Evolutionary conservation across 768 basidiomycete species (phyloP), one percentile per base, ranked within the genome.

Genomic region (Gyrodon lividus): DNA sequence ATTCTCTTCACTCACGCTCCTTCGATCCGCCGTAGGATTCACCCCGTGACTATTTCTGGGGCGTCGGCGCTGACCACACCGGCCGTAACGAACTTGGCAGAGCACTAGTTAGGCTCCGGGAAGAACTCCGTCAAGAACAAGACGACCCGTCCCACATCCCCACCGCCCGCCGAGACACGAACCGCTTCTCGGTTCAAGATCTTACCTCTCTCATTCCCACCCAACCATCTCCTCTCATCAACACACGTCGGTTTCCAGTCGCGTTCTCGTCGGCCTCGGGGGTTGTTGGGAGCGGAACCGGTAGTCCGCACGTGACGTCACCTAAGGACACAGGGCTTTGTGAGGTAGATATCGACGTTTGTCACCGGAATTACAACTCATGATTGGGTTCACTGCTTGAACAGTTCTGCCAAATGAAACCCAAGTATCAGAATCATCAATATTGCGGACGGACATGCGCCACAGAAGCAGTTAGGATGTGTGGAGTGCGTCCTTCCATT

Each of bases 11-110:
- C 22, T 28, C 16, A 37, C 16, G 14, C 19, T 13, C 9, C n/a
- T 19, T 50, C 26, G 46, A 17, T 47, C 5, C 16, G 4, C 20
- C 9, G 26, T 55, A 87, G 85, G 79, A 86, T 60, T 87, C 85
- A n/a, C 82, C 83, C 52, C 84, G 81, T 56, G 87, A 89, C 65
- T 74, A 84, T 35, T 88, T 88, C 67, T 89, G 87, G 86, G 87
- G 87, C n/a, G 67, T 82, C 54, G 87, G 87, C 5, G 72, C 77
- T 34, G 83, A 89, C 64, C 71, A 77, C 23, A 70, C 74, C 59
- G 87, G 87, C 19, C 79, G 81, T 35, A 89, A 89, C 56, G 85
- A 89, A 64, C 78, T 89, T 28, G 88, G 87, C 37, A 86, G 83
- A 63, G 81, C 83, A 10, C 75, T 89, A 10, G 78, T 81, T 57